A percentile compares a stretch with the other conserved stretches of the same genome.
phyloP scores from a whole-genome alignment of 1,139 yeast species.

The Pichia norvegensis region DNA sequence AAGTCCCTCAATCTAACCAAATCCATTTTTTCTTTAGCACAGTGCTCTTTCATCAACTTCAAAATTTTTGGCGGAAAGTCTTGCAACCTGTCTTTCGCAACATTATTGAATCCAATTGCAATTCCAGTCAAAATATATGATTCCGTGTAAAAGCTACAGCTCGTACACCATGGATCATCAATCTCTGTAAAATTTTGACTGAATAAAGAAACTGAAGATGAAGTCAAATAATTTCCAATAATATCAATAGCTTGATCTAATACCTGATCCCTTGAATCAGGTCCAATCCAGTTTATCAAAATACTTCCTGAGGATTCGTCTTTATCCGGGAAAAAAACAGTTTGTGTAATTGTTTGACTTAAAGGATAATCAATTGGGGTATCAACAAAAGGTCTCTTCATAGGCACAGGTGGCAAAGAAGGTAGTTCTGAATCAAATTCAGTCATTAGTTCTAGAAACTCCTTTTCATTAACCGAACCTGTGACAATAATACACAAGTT shows the following conservation, averaged over 20 bases:
- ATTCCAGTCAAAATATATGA: conserved; percentile 56
- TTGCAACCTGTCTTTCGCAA: conserved; percentile 58
- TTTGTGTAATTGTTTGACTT: conserved; percentile 33
- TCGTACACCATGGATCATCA: conserved; percentile 75
- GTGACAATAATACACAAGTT: conserved; percentile 76
- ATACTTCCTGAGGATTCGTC: conserved; percentile 84
- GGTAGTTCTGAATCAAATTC: conserved; percentile 57
- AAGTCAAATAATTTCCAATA: conserved; percentile 69
- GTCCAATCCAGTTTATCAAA: conserved; percentile 77
- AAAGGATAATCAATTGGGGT: conserved; percentile 42
- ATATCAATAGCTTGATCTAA: conserved; percentile 63
- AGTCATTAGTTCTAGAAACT: conserved; percentile 52
- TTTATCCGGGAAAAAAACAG: conserved; percentile 76
- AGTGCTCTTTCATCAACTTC: conserved; percentile 44
- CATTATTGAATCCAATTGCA: conserved; percentile 58
- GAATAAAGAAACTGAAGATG: conserved; percentile 62
- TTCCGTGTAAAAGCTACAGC: conserved; percentile 60
- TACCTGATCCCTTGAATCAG: conserved; percentile 45
- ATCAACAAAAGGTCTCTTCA: conserved; percentile 74
- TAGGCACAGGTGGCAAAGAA: conserved; percentile 31
- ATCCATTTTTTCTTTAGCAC: conserved; percentile 46
- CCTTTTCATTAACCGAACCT: conserved; percentile 74
- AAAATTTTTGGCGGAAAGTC: conserved; percentile 47
- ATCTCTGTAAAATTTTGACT: conserved; percentile 68
- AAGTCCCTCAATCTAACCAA: conserved; percentile 57